Base-by-base conservation (phyloP, 352 stramenopile genomes). In the Phytophthora sojae region DNA sequence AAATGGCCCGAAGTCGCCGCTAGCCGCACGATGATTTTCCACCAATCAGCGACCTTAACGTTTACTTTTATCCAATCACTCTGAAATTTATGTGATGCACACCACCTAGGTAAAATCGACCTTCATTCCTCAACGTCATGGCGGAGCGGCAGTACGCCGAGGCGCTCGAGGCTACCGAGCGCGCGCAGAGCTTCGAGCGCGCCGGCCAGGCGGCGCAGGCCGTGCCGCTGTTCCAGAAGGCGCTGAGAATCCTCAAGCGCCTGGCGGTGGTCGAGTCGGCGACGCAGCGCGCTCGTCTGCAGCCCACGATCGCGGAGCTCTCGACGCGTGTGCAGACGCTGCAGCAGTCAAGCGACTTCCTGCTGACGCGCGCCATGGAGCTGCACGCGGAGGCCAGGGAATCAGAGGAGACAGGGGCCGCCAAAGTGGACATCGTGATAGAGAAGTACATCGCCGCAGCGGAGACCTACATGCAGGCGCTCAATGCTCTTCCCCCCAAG, bases 191-290 rank as follows among this genome's bases (percentile, higher is more conserved):
- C 35, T 67, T 77, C 64, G 79, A 83, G 62, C 67, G 60, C 64
- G 71, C 56, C 32, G 63, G 61, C 47, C 71, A 80, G 55, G 30
- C 12, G 3, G 51, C 49, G n/a, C 60, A 79, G 54, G 84, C 83
- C 6, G 71, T 79, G 35, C 57, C 73, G 50, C 62, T 84, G 52
- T 91, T 93, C 60, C 52, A 82, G 45, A 63, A 85, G 55, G 86
- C 86, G 3, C 61, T 95, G 19, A 76, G 65, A 47, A 90, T 93
- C 61, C 81, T 93, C 55, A 82, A 71, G 21, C 88, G 88, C 1
- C 77, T 95, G 37, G 73, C 85, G 35, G 76, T 94, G 53, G 83
- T 95, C 62, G 88, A 95, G 73, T 93, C 84, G 39, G 82, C 84
- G 19, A 81, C 84, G 8, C 87, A 95, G 71, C 85, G 88, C 19